Conservation (phyloP, 352 stramenopile genomes). For the Globisporangium paddicum region DNA sequence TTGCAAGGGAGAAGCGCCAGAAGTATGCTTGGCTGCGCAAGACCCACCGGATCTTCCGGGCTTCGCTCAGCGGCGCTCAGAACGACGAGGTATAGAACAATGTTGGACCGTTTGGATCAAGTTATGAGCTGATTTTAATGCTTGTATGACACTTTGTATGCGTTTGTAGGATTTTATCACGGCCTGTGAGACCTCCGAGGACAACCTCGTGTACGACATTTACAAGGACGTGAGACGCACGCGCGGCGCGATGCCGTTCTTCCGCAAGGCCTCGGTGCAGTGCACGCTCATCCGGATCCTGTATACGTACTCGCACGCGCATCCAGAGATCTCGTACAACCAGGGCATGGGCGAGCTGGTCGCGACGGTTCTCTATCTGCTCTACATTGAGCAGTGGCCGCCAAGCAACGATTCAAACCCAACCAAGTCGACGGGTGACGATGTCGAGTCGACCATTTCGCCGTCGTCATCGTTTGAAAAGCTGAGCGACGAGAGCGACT, state of each 20-base stretch:
- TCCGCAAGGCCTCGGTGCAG: slow-evolving; percentile 41
- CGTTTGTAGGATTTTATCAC: slow-evolving; percentile 34
- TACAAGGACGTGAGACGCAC: slow-evolving; percentile 71
- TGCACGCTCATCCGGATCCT: slow-evolving; percentile 56
- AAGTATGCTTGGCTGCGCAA: slow-evolving; percentile 35
- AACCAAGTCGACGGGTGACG: slow-evolving; percentile 4
- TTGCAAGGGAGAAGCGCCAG: slow-evolving; percentile 27
- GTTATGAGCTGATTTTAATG: too few relatives aligned
- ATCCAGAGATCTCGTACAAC: slow-evolving; percentile 74
- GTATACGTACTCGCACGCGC: slow-evolving; percentile 62
- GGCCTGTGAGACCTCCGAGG: slow-evolving; percentile 41
- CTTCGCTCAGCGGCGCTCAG: slow-evolving; percentile 24
- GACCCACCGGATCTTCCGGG: slow-evolving; percentile 29
- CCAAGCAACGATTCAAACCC: not conserved
- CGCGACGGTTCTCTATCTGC: slow-evolving; percentile 60
- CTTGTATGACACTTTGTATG: not conserved
- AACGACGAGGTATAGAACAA: slow-evolving; percentile 15
- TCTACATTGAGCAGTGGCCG: slow-evolving; percentile 68
- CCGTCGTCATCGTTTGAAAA: slow-evolving; percentile 19
- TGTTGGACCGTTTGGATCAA: too few relatives aligned
- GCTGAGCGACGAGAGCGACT: slow-evolving; percentile 24
- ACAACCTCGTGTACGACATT: slow-evolving; percentile 59
- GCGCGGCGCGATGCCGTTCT: slow-evolving; percentile 55
- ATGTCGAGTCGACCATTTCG: slow-evolving; percentile 1
- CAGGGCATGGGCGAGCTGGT: slow-evolving; percentile 80